Conservation (phyloP, 1,284 basidiomycete species). For the Wolfiporia cocos region DNA sequence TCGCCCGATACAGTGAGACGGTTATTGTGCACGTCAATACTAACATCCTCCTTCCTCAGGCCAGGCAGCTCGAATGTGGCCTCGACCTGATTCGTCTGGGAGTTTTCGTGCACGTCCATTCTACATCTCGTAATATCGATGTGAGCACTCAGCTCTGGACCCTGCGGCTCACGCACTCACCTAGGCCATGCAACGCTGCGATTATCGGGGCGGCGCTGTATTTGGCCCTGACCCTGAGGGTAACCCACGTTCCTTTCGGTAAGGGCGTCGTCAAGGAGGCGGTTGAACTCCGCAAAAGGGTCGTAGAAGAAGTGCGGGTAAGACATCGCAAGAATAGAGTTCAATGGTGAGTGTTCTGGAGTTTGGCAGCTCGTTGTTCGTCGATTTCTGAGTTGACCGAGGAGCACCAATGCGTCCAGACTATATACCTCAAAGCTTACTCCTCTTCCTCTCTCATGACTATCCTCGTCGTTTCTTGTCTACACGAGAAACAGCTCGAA, state of each 20-base stretch:
- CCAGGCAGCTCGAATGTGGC: conserved; percentile 44
- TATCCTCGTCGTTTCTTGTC: background rate
- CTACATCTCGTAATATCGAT: conserved; percentile 17
- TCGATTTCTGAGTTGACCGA: background rate
- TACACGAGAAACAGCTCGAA: background rate
- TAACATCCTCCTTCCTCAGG: conserved; percentile 33
- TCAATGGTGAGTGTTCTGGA: background rate
- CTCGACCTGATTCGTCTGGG: conserved; percentile 31
- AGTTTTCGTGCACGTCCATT: conserved; percentile 39
- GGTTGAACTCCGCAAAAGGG: conserved; percentile 16
- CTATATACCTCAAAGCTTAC: background rate
- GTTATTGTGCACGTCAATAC: conserved; percentile 34
- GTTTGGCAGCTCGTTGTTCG: background rate
- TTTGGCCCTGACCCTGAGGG: conserved; percentile 2
- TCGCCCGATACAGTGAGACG: conserved; percentile 37
- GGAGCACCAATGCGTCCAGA: background rate
- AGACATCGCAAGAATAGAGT: conserved; percentile 9
- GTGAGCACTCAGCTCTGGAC: too few relatives aligned
- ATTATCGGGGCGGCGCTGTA: background rate
- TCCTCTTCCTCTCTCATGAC: background rate
- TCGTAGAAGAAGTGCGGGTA: conserved; percentile 16
- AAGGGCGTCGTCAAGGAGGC: conserved; percentile 11
- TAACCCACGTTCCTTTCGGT: background rate
- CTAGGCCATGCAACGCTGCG: conserved; percentile 3
- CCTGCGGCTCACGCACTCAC: background rate